Base-by-base conservation (phyloP, 345 rosid species). In the Linum lewisii region DNA sequence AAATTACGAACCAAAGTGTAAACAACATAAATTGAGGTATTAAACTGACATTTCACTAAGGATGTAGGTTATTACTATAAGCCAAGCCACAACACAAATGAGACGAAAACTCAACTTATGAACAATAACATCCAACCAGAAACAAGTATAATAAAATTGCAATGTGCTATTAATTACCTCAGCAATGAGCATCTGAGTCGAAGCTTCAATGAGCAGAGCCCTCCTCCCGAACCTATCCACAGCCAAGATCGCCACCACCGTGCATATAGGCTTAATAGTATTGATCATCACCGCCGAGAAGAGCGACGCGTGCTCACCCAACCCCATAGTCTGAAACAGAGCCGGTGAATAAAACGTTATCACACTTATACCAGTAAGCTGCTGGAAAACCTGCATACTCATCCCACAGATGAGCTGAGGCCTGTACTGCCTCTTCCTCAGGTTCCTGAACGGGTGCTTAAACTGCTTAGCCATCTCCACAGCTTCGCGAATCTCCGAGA, bases 301-400 rank as follows among this genome's bases (percentile, higher is more conserved):
- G 19, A 82, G 57, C 0, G 87, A 69, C 1, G 84, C 87, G 23
- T 59, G 7, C 57, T 63, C 57, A 0, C 79, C 80, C 7, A 79
- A 71, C 4, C 87, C 87, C 69, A 82, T 77, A 0, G 84, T 79
- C 63, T 72, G 81, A 9, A 82, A 79, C 42, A 82, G 71, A 16
- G 77, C 84, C 0, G 86, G 87, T 11, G 84, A 74, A 51, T 82
- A 82, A 45, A 77, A 75, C 81, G 75, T 72, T 55, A 82, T 66
- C 6, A 73, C 78, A 24, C 74, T 82, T 58, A 84, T 80, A 29
- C 95, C 95, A 0, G 95, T 78, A n/a, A 86, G 77, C 71, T 86
- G 90, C 72, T 84, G 95, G 63, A 84, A 84, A 54, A 82, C 36
- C 25, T 82, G 90, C 55, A 82, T 66, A 21, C 78, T 6, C 1